Evolutionary conservation across 768 basidiomycete genomes (phyloP).

Genomic region (Neoboletus magnificus): DNA sequence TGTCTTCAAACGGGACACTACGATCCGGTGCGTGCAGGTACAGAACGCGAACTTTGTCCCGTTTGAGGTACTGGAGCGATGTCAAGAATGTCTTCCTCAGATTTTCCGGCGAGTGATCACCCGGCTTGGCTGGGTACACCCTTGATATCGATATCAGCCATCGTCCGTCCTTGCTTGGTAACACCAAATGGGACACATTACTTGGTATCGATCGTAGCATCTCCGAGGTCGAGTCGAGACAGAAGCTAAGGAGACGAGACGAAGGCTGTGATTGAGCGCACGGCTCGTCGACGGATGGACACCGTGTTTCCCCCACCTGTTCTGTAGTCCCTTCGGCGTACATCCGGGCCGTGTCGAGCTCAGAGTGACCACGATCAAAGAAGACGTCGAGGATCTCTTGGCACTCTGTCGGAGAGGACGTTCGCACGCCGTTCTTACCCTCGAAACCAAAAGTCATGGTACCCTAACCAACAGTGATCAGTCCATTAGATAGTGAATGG

Average conservation of each 20-base stretch:
- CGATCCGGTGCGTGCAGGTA: conserved; percentile 64
- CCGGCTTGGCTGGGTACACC: conserved; percentile 39
- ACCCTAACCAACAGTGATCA: conserved; percentile 31
- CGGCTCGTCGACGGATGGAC: background rate
- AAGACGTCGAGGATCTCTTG: conserved; percentile 47
- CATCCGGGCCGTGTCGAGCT: conserved; percentile 50
- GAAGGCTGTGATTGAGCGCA: background rate
- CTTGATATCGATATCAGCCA: conserved; percentile 24
- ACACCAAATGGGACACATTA: conserved; percentile 4
- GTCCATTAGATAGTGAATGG: background rate
- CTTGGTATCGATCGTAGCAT: conserved; percentile 49
- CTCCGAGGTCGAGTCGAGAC: conserved; percentile 38
- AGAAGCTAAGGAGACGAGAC: conserved; percentile 29
- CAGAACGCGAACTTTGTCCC: conserved; percentile 46
- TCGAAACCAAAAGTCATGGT: conserved; percentile 46
- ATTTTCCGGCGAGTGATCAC: conserved; percentile 39
- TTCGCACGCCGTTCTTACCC: conserved; percentile 42
- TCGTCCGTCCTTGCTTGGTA: background rate
- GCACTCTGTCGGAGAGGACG: conserved; percentile 32
- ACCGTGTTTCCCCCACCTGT: conserved; percentile 29
- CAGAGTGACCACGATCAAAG: conserved; percentile 39
- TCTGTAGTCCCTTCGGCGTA: conserved; percentile 58
- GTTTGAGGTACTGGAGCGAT: conserved; percentile 45
- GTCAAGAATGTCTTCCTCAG: conserved; percentile 44
- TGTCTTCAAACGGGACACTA: conserved; percentile 54